Evolutionary conservation across 139 green algal genomes (phyloP).

Genomic region (Picochlorum sp.): DNA sequence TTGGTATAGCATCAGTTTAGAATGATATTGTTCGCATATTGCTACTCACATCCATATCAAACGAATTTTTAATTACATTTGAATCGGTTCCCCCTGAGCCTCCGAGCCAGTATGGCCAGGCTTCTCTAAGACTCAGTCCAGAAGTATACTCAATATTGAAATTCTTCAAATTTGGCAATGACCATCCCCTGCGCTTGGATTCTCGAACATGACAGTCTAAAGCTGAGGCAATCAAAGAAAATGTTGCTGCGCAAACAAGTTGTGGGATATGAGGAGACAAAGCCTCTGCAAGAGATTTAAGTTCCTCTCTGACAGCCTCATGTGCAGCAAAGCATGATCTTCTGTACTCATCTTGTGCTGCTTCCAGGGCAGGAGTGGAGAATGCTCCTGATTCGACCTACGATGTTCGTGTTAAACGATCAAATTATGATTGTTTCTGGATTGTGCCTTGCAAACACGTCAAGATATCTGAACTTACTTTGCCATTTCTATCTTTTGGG

Average conservation of each 20-base stretch:
- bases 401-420: too few species aligned
- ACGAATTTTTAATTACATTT: constrained; percentile 28
- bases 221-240: constrained; percentile 25
- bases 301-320: constrained; percentile 14
- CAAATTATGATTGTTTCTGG: too few species aligned
- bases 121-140: constrained; percentile 22
- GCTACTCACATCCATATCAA: constrained; percentile 12
- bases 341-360: constrained; percentile 35
- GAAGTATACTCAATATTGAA: not conserved
- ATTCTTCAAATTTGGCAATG: constrained; percentile 6
- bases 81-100: not conserved
- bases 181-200: constrained; percentile 26
- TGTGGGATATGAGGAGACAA: constrained; percentile 20
- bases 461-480: too few species aligned
- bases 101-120: constrained; percentile 81
- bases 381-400: constrained; percentile 12
- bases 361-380: constrained; percentile 25
- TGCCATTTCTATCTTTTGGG: constrained; percentile 33
- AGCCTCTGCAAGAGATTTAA: constrained; percentile 18
- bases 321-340: constrained; percentile 16
- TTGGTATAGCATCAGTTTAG: too few species aligned
- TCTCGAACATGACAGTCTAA: constrained; percentile 31
- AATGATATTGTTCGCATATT: too few species aligned
- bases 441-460: too few species aligned
- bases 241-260: constrained; percentile 27